These are phyloP conservation scores for Digitaria exilis DNA, from an alignment of 202 grass and related monocot species.

Conservation along the genomic window DNA sequence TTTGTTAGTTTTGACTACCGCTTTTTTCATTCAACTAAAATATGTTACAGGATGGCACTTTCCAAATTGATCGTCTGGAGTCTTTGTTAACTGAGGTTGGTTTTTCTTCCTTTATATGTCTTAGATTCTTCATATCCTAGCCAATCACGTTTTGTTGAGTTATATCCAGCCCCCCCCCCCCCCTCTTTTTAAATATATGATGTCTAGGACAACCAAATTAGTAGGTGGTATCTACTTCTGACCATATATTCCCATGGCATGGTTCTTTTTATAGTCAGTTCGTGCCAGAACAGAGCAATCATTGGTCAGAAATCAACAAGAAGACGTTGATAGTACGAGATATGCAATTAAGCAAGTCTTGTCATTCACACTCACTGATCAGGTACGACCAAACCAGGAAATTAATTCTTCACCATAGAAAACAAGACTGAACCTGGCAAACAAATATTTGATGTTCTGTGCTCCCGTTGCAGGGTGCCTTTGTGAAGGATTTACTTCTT, in stretches of 20 bases:
- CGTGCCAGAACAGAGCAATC: slow-evolving; percentile 84
- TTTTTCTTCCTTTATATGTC: slow-evolving; percentile 20
- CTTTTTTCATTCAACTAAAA: slow-evolving; percentile 37
- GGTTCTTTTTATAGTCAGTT: slow-evolving; percentile 68
- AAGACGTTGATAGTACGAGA: slow-evolving; percentile 58
- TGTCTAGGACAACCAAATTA: too few relatives aligned
- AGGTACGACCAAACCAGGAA: slow-evolving; percentile 54
- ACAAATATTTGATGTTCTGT: slow-evolving; percentile 20
- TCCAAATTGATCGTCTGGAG: slow-evolving; percentile 93
- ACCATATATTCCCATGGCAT: slow-evolving; percentile 28
- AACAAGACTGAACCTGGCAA: not conserved
- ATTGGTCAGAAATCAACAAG: slow-evolving; percentile 53
- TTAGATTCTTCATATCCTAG: not conserved
- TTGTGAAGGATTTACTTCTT: slow-evolving; percentile 96
- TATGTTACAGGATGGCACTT: slow-evolving; percentile 71
- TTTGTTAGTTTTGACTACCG: slow-evolving; percentile 36
- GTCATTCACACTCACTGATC: slow-evolving; percentile 89
- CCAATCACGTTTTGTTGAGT: not conserved
- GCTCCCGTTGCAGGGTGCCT: slow-evolving; percentile 78
- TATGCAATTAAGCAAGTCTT: slow-evolving; percentile 80
- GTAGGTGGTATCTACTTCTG: not conserved
- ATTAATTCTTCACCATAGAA: slow-evolving; percentile 25
- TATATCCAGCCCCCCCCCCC: too few relatives aligned
- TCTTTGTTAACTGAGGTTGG: slow-evolving; percentile 89
- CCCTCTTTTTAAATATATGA: too few relatives aligned